Base-by-base conservation (phyloP, 208 protist species). In the Zelonia costaricensis region DNA sequence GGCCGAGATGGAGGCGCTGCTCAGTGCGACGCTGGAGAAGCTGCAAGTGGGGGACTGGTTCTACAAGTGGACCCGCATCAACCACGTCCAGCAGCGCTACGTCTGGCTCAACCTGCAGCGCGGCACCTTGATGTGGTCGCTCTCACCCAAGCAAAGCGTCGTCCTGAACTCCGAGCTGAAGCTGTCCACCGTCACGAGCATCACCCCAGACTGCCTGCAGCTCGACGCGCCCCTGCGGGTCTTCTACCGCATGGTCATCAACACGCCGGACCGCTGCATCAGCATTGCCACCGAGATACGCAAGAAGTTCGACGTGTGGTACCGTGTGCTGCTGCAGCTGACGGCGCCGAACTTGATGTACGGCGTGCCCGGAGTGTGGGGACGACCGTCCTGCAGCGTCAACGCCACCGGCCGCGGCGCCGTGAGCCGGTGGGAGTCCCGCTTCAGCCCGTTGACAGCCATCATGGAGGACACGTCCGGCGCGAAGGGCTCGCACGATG, bases 231-330 rank as follows among this genome's bases (percentile, higher is more conserved):
- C 69, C n/a, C 53, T 65, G 25, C 73, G 81, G 16, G 65, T 68
- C 1, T 80, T 94, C 47, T 92, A 89, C 64, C 78, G 76, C 48
- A 74, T 94, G 58, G 52, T 55, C 16, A 59, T 94, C 43, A 51
- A 67, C 35, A 84, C 76, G 0, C 62, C 75, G 4, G 71, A 82
- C 18, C 74, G 71, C 30, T 72, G 57, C 22, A 54, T 87, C 40
- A 72, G 72, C 46, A 63, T 94, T 40, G 82, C 78, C 13, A 94
- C 84, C 5, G 84, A 94, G 71, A 51, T 83, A 30, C 69, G 76
- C 3, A 78, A 84, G 3, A 91, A 91, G 61, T 94, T 92, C 61
- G 81, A 94, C 59, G 35, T 88, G 33, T 94, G 88, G 85, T 88
- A 85, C 52, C 43, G 71, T 25, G 73, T 77, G 7, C 62, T 94